A percentile compares a stretch with the other conserved stretches of the same genome.
Conservation (phyloP, 805 yeast genomes). For the Candida lessepsii region DNA sequence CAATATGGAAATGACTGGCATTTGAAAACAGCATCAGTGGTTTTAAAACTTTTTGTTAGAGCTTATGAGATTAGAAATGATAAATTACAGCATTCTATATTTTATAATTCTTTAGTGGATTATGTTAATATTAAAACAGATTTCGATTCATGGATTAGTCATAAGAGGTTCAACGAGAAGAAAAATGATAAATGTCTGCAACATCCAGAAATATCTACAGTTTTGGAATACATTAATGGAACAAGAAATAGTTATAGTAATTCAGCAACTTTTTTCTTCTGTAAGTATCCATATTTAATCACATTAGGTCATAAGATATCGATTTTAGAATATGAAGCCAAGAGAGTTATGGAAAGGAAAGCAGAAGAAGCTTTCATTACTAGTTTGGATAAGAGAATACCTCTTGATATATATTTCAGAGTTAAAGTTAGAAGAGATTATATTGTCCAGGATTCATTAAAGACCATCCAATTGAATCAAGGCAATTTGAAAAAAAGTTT, state of each 20-base stretch:
- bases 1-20: conserved; percentile 85
- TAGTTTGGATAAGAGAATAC: conserved; percentile 61
- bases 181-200: conserved; percentile 5
- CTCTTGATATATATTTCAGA: conserved; percentile 65
- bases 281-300: conserved; percentile 80
- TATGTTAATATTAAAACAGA: conserved; percentile 74
- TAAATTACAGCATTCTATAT: conserved; percentile 38
- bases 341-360: conserved; percentile 75
- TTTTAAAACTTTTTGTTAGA: conserved; percentile 52
- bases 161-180: conserved; percentile 20
- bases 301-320: conserved; percentile 81
- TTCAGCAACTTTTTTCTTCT: conserved; percentile 52
- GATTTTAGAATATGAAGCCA: conserved; percentile 78
- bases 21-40: conserved; percentile 60
- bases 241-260: conserved; percentile 23
- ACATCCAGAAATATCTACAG: conserved; percentile 37
- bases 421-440: conserved; percentile 65
- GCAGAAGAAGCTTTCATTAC: conserved; percentile 87
- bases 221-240: conserved; percentile 50
- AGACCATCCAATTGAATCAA: conserved; percentile 53
- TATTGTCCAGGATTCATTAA: conserved; percentile 73
- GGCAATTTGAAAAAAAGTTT: conserved; percentile 70
- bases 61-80: conserved; percentile 45
- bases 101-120: conserved; percentile 82
- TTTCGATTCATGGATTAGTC: conserved; percentile 78